A percentile compares a stretch with the other conserved stretches of the same genome.
Evolutionary conservation across 2,329 filamentous ascomycete species (phyloP).

Genomic region (Xylaria sp.): DNA sequence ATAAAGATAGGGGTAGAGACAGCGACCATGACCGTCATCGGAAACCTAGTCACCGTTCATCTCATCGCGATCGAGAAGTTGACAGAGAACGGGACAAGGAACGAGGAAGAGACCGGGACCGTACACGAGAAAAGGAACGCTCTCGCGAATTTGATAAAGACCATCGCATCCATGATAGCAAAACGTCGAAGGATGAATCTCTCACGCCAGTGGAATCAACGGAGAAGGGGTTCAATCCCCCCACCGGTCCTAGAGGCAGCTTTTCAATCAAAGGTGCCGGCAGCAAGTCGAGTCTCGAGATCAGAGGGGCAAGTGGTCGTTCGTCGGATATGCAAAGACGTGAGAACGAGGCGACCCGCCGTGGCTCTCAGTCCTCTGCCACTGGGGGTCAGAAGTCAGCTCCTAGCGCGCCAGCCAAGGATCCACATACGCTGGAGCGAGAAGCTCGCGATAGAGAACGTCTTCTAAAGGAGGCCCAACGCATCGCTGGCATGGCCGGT

Average conservation of each 20-base stretch:
- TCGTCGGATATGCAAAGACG: slow-evolving; percentile 35
- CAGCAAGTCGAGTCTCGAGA: slow-evolving; percentile 35
- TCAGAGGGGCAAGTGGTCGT: slow-evolving; percentile 44
- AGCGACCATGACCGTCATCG: slow-evolving; percentile 45
- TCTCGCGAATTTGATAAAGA: slow-evolving; percentile 47
- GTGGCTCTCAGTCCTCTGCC: slow-evolving; percentile 45
- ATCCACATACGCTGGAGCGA: slow-evolving; percentile 73
- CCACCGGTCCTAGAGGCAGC: slow-evolving; percentile 47
- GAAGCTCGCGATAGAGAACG: slow-evolving; percentile 70
- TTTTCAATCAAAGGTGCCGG: slow-evolving; percentile 40
- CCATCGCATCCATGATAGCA: slow-evolving; percentile 42
- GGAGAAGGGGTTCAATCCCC: slow-evolving; percentile 50
- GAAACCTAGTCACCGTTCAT: slow-evolving; percentile 47
- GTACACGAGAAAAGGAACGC: slow-evolving; percentile 44
- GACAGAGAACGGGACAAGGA: slow-evolving; percentile 50
- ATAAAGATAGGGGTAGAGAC: slow-evolving; percentile 47
- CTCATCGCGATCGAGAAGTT: slow-evolving; percentile 50
- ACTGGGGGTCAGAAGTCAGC: slow-evolving; percentile 32
- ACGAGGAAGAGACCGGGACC: slow-evolving; percentile 43
- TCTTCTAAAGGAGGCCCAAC: slow-evolving; percentile 71
- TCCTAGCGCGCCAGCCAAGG: slow-evolving; percentile 43
- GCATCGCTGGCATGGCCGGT: slow-evolving; percentile 65
- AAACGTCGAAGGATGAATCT: slow-evolving; percentile 40
- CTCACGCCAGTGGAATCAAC: slow-evolving; percentile 42
- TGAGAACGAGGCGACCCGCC: slow-evolving; percentile 43